Percentiles rank a stretch among this genome's conserved stretches.
Evolutionary conservation across 2,329 filamentous ascomycete genomes (phyloP).

Genomic region (Onygena corvina): DNA sequence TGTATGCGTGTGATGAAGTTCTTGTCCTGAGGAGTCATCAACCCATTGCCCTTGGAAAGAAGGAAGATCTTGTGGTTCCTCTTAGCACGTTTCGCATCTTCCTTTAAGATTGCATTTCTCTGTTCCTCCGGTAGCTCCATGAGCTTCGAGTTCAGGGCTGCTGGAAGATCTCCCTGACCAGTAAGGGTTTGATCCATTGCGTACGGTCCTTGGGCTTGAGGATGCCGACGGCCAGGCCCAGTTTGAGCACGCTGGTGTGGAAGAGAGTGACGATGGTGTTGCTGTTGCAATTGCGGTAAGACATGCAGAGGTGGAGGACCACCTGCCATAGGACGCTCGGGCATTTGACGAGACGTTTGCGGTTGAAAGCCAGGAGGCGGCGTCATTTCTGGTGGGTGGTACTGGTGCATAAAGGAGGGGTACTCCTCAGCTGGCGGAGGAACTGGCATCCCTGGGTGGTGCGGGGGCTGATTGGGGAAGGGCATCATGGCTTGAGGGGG

Average conservation of each 20-base stretch:
- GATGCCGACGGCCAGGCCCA: constrained; percentile 15
- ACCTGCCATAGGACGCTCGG: constrained; percentile 28
- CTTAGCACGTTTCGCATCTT: constrained; percentile 91
- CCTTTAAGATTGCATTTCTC: constrained; percentile 67
- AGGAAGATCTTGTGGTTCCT: constrained; percentile 96
- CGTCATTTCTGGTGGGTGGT: constrained; percentile 25
- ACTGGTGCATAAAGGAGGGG: constrained; percentile 39
- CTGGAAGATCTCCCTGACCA: constrained; percentile 33
- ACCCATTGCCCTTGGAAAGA: constrained; percentile 81
- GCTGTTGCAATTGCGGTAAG: constrained; percentile 53
- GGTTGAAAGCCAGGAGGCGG: constrained; percentile 28
- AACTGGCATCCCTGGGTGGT: constrained; percentile 14
- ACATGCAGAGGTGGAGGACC: constrained; percentile 38
- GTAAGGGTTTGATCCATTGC: constrained; percentile 29
- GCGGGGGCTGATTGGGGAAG: constrained; percentile 7
- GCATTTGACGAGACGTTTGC: constrained; percentile 29
- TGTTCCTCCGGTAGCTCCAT: constrained; percentile 72
- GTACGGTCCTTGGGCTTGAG: constrained; percentile 27
- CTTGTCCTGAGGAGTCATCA: constrained; percentile 99
- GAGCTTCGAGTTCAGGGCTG: constrained; percentile 60
- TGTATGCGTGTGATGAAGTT: constrained; percentile 98
- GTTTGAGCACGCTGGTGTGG: constrained; percentile 29
- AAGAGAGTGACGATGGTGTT: constrained; percentile 53
- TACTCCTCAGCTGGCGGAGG: constrained; percentile 34
- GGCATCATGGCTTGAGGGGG: not conserved